Percentiles rank a stretch among this genome's conserved stretches.
phyloP scores from a whole-genome alignment of 176 grass and related monocot species.

The Oryza rufipogon region DNA sequence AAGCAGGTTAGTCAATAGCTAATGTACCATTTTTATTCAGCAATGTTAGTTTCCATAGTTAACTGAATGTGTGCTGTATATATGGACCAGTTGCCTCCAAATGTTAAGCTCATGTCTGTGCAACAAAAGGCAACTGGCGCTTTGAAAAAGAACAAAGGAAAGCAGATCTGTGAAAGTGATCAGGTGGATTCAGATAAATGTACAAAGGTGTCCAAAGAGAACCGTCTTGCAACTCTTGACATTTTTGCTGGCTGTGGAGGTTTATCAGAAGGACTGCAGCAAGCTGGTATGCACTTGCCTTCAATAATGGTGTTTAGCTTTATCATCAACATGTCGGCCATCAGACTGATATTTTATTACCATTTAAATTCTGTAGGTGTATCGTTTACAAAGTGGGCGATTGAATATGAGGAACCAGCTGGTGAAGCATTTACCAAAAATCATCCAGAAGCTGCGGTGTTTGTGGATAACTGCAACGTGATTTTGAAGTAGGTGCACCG shows the following conservation, averaged over 20 bases:
- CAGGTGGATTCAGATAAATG: slow-evolving; percentile 58
- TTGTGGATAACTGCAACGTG: slow-evolving; percentile 98
- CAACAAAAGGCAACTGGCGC: slow-evolving; percentile 45
- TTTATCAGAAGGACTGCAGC: slow-evolving; percentile 93
- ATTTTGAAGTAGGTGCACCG: slow-evolving; percentile 80
- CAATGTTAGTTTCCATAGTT: slow-evolving; percentile 27
- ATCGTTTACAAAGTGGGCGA: slow-evolving; percentile 97
- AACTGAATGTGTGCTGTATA: slow-evolving; percentile 42
- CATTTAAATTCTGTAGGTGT: slow-evolving; percentile 58
- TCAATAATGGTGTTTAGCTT: slow-evolving; percentile 25
- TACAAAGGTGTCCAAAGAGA: slow-evolving; percentile 60
- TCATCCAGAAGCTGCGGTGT: slow-evolving; percentile 88
- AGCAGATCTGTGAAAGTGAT: slow-evolving; percentile 70
- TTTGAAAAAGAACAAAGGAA: slow-evolving; percentile 88
- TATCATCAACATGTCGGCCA: slow-evolving; percentile 8
- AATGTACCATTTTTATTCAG: slow-evolving; percentile 38
- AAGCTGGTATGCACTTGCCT: slow-evolving; percentile 64
- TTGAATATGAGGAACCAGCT: slow-evolving; percentile 97
- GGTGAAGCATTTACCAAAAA: slow-evolving; percentile 93
- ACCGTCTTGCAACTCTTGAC: slow-evolving; percentile 83
- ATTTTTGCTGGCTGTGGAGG: slow-evolving; percentile 99
- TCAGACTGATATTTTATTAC: slow-evolving; percentile 25
- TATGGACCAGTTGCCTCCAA: slow-evolving; percentile 72
- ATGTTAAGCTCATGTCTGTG: slow-evolving; percentile 59
- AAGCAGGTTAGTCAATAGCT: slow-evolving; percentile 71